These are phyloP conservation scores for Boeremia lycopersici DNA, from an alignment of 2,329 filamentous ascomycete genomes.

Conservation along the genomic window DNA sequence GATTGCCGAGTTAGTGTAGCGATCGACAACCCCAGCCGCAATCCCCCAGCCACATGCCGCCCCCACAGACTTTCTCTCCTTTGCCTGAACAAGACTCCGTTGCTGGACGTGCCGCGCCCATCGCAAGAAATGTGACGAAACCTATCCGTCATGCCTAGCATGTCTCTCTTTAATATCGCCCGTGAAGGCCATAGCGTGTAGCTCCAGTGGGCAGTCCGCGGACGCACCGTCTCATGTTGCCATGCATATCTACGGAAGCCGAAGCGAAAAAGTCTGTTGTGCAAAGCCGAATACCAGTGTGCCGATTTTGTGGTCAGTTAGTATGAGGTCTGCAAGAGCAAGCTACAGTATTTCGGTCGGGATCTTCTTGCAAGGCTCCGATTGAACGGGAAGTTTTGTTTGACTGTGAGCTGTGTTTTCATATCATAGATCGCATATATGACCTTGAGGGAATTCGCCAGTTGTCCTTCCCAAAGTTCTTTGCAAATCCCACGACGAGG, in stretches of 20 bases:
- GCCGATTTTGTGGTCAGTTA: background rate
- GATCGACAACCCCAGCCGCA: constrained; percentile 10
- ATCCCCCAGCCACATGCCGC: constrained; percentile 14
- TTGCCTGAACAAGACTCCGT: constrained; percentile 7
- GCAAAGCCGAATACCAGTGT: background rate
- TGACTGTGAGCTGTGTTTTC: too few relatives aligned
- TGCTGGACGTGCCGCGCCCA: constrained; percentile 16
- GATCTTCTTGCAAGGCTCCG: background rate
- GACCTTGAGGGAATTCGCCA: too few relatives aligned
- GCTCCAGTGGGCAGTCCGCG: constrained; percentile 10
- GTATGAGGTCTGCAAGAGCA: background rate
- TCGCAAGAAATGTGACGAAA: constrained; percentile 17
- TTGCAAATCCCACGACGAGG: too few relatives aligned
- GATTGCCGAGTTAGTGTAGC: constrained; percentile 6
- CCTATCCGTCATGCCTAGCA: background rate
- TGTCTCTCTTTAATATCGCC: constrained; percentile 2
- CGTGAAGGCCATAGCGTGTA: constrained; percentile 14
- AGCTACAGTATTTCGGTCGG: constrained; percentile 2
- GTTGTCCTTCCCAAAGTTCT: too few relatives aligned
- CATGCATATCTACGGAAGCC: constrained; percentile 1
- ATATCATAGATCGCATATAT: too few relatives aligned
- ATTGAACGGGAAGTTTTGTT: background rate
- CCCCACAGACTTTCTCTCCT: background rate
- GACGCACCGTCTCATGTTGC: constrained; percentile 3
- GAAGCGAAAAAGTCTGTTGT: background rate